These are phyloP conservation scores for Neurospora sp. DNA, from an alignment of 2,329 filamentous ascomycete species.

Conservation along the genomic window DNA sequence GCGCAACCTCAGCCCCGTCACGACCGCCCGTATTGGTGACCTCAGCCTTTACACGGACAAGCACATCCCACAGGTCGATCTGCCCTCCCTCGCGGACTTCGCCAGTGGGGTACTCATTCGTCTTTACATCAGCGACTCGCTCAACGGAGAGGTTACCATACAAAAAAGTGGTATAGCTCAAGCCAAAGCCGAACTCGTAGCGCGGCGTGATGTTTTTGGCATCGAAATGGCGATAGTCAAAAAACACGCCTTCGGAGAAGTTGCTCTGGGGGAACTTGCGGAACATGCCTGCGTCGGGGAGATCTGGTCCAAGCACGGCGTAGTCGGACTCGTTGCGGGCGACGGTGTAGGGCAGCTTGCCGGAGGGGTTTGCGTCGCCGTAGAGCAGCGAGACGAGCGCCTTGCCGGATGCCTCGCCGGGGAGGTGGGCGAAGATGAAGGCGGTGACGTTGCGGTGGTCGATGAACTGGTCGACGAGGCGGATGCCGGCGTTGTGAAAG, in stretches of 20 bases:
- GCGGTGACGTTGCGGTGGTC: conserved; percentile 55
- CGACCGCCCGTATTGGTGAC: conserved; percentile 33
- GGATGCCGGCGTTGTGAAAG: conserved; percentile 53
- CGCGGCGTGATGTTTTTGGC: conserved; percentile 35
- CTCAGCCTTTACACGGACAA: conserved; percentile 28
- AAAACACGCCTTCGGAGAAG: conserved; percentile 40
- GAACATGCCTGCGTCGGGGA: conserved; percentile 37
- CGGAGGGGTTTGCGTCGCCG: conserved; percentile 45
- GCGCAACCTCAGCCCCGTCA: conserved; percentile 36
- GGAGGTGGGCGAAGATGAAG: conserved; percentile 53
- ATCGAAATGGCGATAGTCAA: conserved; percentile 48
- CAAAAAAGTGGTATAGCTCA: conserved; percentile 45
- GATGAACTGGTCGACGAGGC: conserved; percentile 50
- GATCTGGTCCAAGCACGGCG: conserved; percentile 31
- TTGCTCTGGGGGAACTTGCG: conserved; percentile 40
- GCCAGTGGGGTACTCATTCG: conserved; percentile 27
- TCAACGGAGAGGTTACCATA: conserved; percentile 33
- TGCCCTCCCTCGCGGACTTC: conserved; percentile 33
- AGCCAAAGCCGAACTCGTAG: conserved; percentile 46
- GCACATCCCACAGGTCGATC: conserved; percentile 35
- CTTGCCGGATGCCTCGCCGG: conserved; percentile 51
- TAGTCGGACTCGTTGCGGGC: conserved; percentile 48
- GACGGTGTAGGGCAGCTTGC: conserved; percentile 52
- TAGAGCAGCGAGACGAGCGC: conserved; percentile 47
- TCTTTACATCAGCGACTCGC: conserved; percentile 15